Evolutionary conservation across 192 early-diverging fungal species (phyloP), one percentile per base, ranked within the genome.

Genomic region (Entomortierella parvispora): DNA sequence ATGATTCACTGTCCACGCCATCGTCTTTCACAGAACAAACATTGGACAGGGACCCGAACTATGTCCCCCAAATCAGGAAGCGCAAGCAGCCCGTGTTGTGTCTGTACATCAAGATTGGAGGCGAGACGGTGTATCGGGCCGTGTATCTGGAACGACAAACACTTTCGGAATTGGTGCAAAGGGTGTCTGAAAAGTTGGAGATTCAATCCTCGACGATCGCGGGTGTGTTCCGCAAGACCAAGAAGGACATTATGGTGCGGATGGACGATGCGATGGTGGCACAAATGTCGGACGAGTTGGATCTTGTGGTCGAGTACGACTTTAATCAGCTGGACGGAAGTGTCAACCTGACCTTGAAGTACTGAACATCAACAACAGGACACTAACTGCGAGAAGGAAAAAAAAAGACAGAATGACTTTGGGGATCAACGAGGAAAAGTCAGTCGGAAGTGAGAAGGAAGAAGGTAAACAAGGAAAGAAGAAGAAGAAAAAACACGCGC

Each of bases 201-300:
- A 68, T 80, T 42, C 77, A 81, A 31, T 65, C 61, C 37, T 72
- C 76, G 50, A 63, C 66, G 0, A 68, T 85, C 17, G 71, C 76
- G 14, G 65, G 68, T 8, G 69, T 85, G 42, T 62, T 83, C 34
- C 67, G 87, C 22, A 81, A 81, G 50, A 78, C 84, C 37, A 85
- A 83, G 62, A 84, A 85, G 45, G 81, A 83, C 0, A 33, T 89
- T 45, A 69, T 84, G 12, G 84, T 90, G 8, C 70, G 69, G 20
- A 77, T 89, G 9, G 88, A 91, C 57, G 90, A 91, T 70, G 69
- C 67, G 26, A 82, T 89, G 23, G 71, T 92, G 17, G 53, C 76
- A 15, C 84, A 88, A 61, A 87, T 93, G 65, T 65, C 81, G 6
- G 90, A 92, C 51, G 88, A 91, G 76, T 82, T 87, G 40, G 84